Conservation (phyloP, 1,284 basidiomycete genomes). For the Boletus hoseneyae region DNA sequence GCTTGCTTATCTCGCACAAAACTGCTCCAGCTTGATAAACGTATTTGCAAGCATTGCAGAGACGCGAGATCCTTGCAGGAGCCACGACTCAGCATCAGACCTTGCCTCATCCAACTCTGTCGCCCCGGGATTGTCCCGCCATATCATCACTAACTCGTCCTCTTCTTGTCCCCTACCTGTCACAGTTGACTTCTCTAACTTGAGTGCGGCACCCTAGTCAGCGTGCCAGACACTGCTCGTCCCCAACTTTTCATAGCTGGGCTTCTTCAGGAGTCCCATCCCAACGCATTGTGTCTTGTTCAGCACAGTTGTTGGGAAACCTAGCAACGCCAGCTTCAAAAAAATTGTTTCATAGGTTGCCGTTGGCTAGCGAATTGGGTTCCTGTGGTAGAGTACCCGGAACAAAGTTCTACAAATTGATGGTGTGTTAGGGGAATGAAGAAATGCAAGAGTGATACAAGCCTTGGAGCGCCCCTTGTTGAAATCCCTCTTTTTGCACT, state of each 20-base stretch:
- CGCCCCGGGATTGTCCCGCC: constrained; percentile 38
- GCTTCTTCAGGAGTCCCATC: constrained; percentile 75
- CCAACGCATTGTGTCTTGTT: constrained; percentile 63
- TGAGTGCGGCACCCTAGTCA: constrained; percentile 68
- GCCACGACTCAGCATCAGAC: constrained; percentile 48
- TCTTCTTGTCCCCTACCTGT: constrained; percentile 23
- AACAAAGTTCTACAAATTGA: constrained; percentile 53
- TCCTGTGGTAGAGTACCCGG: constrained; percentile 77
- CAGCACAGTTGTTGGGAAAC: constrained; percentile 80
- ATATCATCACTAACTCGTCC: constrained; percentile 49
- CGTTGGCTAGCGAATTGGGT: constrained; percentile 79
- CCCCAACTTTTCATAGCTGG: constrained; percentile 66
- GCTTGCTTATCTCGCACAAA: constrained; percentile 54
- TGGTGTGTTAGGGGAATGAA: constrained; percentile 1
- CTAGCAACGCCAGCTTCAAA: constrained; percentile 71
- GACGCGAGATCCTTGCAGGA: constrained; percentile 56
- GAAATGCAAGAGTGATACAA: constrained; percentile 11
- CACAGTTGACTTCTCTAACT: constrained; percentile 33
- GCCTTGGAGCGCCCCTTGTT: constrained; percentile 78
- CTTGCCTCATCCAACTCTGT: constrained; percentile 11
- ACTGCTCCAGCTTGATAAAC: constrained; percentile 40
- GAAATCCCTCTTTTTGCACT: constrained; percentile 78
- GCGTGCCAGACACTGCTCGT: constrained; percentile 70
- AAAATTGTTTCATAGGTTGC: constrained; percentile 71
- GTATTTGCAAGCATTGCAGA: constrained; percentile 43